These are phyloP conservation scores for Eimeria necatrix DNA, from an alignment of 169 alveolate species.

Conservation along the genomic window DNA sequence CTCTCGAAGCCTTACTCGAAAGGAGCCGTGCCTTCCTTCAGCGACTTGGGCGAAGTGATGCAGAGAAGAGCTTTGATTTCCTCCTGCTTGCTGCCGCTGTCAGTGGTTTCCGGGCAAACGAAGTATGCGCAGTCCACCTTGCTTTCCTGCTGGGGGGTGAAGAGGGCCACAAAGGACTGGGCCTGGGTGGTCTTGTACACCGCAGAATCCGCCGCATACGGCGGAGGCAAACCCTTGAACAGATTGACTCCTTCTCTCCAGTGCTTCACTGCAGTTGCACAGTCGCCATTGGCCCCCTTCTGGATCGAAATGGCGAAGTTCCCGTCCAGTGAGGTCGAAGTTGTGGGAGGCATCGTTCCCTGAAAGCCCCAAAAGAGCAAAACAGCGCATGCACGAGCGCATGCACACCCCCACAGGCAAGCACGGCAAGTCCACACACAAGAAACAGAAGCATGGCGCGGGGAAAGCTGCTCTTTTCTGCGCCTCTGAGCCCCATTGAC, in stretches of 20 bases:
- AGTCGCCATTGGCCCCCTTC: not conserved
- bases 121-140: not conserved
- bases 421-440: too few relatives aligned
- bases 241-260: not conserved
- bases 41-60: not conserved
- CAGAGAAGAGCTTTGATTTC: conserved; percentile 21
- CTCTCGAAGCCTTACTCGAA: not conserved
- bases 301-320: not conserved
- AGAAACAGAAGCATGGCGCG: too few relatives aligned
- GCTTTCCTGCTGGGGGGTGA: not conserved
- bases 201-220: not conserved
- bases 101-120: not conserved
- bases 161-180: not conserved
- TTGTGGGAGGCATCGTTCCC: not conserved
- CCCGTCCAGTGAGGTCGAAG: not conserved
- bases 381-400: too few relatives aligned
- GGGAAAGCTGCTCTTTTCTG: too few relatives aligned
- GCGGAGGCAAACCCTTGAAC: not conserved
- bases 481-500: too few relatives aligned
- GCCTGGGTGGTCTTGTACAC: not conserved
- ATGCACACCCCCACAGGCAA: too few relatives aligned
- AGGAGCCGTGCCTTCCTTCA: not conserved
- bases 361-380: too few relatives aligned
- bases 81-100: not conserved
- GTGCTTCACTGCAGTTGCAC: not conserved